Base-by-base conservation (phyloP, 495 filamentous ascomycete genomes). In the Xylaria venustula region DNA sequence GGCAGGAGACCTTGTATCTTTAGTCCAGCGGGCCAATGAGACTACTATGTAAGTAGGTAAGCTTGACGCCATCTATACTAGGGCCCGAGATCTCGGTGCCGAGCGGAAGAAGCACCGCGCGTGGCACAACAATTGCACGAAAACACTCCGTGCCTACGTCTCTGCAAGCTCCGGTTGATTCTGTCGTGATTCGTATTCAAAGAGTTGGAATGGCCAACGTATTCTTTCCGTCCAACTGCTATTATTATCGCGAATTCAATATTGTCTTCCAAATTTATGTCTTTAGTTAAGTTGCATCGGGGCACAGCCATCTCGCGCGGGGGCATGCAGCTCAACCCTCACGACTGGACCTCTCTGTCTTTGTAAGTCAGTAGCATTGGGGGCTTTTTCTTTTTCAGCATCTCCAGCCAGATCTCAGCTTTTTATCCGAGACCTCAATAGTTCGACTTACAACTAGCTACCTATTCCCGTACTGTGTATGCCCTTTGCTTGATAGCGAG, bases 41-140 rank as follows among this genome's bases (percentile, higher is more conserved):
- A 37, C 41, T 19, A n/a, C n/a, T n/a, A n/a, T n/a, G n/a, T n/a
- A n/a, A n/a, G n/a, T n/a, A n/a, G n/a, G n/a, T n/a, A 25, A 17
- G 41, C 58, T 45, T 54, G 42, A 54, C 58, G 49, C 49, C 50
- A 54, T 34, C 30, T 34, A 11, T 5, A 54, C 37, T 14, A 46
- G 42, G 50, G 45, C 49, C 58, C 58, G 50, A 45, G 49, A 53
- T 47, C 26, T 61, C 58, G 58, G 58, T 54, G 58, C 58, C 58
- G 58, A 61, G 42, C 58, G 50, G 42, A 32, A 54, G 36, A 36
- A 46, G 58, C 46, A 53, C 48, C 19, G 51, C 51, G 34, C 20
- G 36, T 53, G 45, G 51, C 37, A 19, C 23, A 54, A 28, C 20
- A 26, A 23, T 22, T 23, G 36, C 23, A 42, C 34, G 7, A 42